These are phyloP conservation scores for Fusarium longipes DNA, from an alignment of 2,329 filamentous ascomycete species.

Conservation along the genomic window DNA sequence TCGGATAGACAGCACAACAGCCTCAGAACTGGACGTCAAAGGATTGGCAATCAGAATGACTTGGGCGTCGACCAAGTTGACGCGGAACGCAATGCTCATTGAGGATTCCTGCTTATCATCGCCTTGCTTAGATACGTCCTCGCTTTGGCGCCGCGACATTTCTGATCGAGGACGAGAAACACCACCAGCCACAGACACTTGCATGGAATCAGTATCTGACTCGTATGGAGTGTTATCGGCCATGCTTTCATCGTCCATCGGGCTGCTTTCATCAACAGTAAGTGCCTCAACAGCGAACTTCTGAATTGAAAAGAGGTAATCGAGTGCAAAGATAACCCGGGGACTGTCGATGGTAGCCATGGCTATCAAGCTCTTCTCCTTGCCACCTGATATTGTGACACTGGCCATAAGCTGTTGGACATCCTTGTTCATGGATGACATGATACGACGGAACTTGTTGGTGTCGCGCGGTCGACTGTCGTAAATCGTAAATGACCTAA, in stretches of 20 bases:
- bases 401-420: conserved; percentile 99
- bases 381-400: conserved; percentile 88
- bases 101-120: conserved; percentile 47
- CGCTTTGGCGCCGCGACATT: conserved; percentile 43
- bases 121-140: conserved; percentile 31
- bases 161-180: conserved; percentile 49
- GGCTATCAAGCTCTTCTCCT: conserved; percentile 84
- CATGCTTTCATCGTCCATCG: conserved; percentile 63
- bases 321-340: conserved; percentile 91
- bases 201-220: conserved; percentile 69
- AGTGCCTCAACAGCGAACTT: conserved; percentile 81
- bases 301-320: conserved; percentile 93
- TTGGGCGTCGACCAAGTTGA: conserved; percentile 96
- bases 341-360: conserved; percentile 96
- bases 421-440: conserved; percentile 94
- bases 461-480: conserved; percentile 90
- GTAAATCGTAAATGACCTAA: conserved; percentile 93
- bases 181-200: conserved; percentile 56
- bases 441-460: conserved; percentile 98
- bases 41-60: conserved; percentile 97
- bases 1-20: conserved; percentile 93
- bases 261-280: conserved; percentile 66
- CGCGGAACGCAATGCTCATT: conserved; percentile 85
- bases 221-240: conserved; percentile 66
- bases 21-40: conserved; percentile 87